Conservation (phyloP, 1,284 basidiomycete genomes). For the Cystobasidium pallidum region DNA sequence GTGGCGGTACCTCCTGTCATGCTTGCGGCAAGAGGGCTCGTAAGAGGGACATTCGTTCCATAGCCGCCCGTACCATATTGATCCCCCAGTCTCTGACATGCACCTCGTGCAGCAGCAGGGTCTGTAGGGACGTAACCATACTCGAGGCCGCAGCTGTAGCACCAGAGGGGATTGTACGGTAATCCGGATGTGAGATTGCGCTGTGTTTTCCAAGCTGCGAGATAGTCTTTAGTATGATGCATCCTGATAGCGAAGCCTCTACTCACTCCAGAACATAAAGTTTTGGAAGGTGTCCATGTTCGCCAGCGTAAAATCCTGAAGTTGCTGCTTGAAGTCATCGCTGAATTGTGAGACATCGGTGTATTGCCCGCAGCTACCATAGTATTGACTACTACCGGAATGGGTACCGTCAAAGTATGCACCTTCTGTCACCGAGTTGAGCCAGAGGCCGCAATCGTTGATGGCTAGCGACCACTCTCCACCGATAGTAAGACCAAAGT, state of each 20-base stretch:
- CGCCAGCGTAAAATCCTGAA: conserved; percentile 37
- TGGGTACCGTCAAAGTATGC: conserved; percentile 39
- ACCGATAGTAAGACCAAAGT: conserved; percentile 55
- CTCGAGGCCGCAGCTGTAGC: conserved; percentile 40
- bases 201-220: conserved; percentile 42
- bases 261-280: conserved; percentile 81
- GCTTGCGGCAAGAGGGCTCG: conserved; percentile 66
- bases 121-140: conserved; percentile 64
- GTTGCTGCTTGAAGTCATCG: conserved; percentile 41
- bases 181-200: conserved; percentile 20
- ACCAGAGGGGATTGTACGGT: conserved; percentile 44
- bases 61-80: conserved; percentile 53
- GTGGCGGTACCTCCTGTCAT: conserved; percentile 75
- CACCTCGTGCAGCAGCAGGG: conserved; percentile 61
- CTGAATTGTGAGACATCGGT: conserved; percentile 45
- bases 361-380: conserved; percentile 49
- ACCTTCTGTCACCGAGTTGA: conserved; percentile 48
- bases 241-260: neutral
- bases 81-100: conserved; percentile 67
- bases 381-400: conserved; percentile 27
- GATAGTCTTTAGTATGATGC: neutral
- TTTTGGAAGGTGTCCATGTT: conserved; percentile 58
- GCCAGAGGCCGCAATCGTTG: conserved; percentile 52
- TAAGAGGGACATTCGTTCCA: conserved; percentile 35
- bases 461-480: conserved; percentile 54